Conservation (phyloP, 768 basidiomycete species). For the Collybiopsis confluens region DNA sequence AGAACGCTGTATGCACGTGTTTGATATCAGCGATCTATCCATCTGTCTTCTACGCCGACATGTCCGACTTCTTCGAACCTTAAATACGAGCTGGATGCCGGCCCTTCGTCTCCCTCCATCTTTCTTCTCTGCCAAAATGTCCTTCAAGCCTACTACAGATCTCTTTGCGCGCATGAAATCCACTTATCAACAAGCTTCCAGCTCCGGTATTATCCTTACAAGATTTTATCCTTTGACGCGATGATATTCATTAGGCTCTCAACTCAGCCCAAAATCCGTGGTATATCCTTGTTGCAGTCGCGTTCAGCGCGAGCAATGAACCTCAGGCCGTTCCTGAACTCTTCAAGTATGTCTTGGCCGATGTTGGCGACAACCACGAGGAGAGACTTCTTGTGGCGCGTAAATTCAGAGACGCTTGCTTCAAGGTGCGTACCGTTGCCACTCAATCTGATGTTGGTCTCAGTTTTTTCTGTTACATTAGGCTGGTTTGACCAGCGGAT, state of each 20-base stretch:
- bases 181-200: conserved; percentile 14
- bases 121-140: neutral
- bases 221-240: too few species aligned
- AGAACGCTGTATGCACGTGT: too few species aligned
- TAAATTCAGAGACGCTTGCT: conserved; percentile 56
- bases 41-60: too few species aligned
- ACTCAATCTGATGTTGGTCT: too few species aligned
- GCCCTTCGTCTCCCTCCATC: too few species aligned
- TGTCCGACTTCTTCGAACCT: too few species aligned
- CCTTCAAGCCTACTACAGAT: conserved; percentile 4
- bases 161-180: neutral
- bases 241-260: too few species aligned
- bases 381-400: conserved; percentile 42
- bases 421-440: too few species aligned
- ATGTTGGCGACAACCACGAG: conserved; percentile 22
- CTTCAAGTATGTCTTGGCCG: conserved; percentile 44
- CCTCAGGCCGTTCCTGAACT: conserved; percentile 56
- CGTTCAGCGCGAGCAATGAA: conserved; percentile 54
- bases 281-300: conserved; percentile 54
- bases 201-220: too few species aligned
- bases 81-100: too few species aligned
- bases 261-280: conserved; percentile 41
- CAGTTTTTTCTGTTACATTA: too few species aligned
- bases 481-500: conserved; percentile 54
- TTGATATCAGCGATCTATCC: too few species aligned